Conservation (phyloP, 2,329 filamentous ascomycete species). For the Claviceps sp. region DNA sequence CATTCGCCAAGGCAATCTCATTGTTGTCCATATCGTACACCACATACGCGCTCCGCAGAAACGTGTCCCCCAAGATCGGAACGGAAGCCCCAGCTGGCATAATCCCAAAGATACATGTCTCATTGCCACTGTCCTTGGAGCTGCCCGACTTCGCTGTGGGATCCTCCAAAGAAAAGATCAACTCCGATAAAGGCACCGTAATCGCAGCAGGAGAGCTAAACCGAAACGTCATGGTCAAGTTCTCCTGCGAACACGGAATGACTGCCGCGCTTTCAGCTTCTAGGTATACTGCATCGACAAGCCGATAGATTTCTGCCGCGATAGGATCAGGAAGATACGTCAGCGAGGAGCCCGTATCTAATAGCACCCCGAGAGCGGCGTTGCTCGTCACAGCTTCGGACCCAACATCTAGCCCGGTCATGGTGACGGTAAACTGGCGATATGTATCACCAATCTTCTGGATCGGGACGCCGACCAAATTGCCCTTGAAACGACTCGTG, state of each 20-base stretch:
- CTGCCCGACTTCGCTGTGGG: slow-evolving; percentile 24
- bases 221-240: slow-evolving; percentile 31
- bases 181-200: slow-evolving; percentile 42
- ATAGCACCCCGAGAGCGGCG: slow-evolving; percentile 47
- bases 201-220: slow-evolving; percentile 40
- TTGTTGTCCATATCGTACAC: slow-evolving; percentile 64
- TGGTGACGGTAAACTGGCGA: slow-evolving; percentile 53
- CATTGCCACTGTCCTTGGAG: slow-evolving; percentile 38
- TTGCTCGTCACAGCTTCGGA: slow-evolving; percentile 27
- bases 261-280: slow-evolving; percentile 40
- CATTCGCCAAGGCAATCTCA: slow-evolving; percentile 56
- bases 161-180: slow-evolving; percentile 40
- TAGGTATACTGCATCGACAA: slow-evolving; percentile 47
- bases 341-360: slow-evolving; percentile 58
- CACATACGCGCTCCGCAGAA: slow-evolving; percentile 60
- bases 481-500: slow-evolving; percentile 47
- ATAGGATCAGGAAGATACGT: slow-evolving; percentile 51
- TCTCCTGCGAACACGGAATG: slow-evolving; percentile 40
- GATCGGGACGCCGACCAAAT: slow-evolving; percentile 54
- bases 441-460: slow-evolving; percentile 38
- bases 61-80: slow-evolving; percentile 60
- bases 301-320: slow-evolving; percentile 39
- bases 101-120: slow-evolving; percentile 55
- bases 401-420: slow-evolving; percentile 44
- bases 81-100: slow-evolving; percentile 40